These are phyloP conservation scores for Talaromyces pinophilus DNA, from an alignment of 2,329 filamentous ascomycete species.

Conservation along the genomic window DNA sequence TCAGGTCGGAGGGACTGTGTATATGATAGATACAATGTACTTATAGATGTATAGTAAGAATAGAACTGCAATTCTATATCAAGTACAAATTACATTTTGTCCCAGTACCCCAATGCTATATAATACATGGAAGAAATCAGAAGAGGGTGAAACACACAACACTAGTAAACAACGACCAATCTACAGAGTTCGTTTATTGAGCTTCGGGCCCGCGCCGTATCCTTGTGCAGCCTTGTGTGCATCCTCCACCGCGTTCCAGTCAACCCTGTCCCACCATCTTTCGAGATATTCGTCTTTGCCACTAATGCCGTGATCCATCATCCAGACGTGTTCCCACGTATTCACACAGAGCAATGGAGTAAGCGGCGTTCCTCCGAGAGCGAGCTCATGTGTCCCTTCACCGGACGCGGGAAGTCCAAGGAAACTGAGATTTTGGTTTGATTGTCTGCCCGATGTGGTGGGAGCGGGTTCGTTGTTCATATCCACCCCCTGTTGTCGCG, in stretches of 20 bases:
- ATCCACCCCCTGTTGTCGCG: conserved; percentile 63
- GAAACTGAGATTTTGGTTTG: conserved; percentile 30
- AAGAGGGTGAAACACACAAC: background rate
- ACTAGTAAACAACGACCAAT: background rate
- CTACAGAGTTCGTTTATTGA: conserved; percentile 17
- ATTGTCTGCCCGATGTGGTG: conserved; percentile 23
- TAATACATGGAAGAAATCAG: conserved; percentile 24
- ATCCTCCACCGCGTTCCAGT: conserved; percentile 74
- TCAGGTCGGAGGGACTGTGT: background rate
- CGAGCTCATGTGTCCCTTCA: conserved; percentile 36
- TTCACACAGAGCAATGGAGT: conserved; percentile 85
- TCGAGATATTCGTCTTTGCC: conserved; percentile 77
- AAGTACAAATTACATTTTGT: conserved; percentile 13
- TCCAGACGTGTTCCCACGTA: conserved; percentile 94
- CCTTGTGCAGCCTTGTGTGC: conserved; percentile 40
- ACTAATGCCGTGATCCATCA: conserved; percentile 74
- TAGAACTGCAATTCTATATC: conserved; percentile 5
- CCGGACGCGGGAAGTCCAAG: conserved; percentile 12
- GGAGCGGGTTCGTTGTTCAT: conserved; percentile 46
- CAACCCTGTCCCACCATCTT: conserved; percentile 82
- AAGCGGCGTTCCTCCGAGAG: conserved; percentile 53
- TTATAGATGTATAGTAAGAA: background rate
- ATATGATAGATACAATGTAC: background rate
- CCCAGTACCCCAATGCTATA: conserved; percentile 23
- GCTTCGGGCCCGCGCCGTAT: conserved; percentile 6